Conservation (phyloP, 1,284 basidiomycete species). For the Ganoderma boninense region DNA sequence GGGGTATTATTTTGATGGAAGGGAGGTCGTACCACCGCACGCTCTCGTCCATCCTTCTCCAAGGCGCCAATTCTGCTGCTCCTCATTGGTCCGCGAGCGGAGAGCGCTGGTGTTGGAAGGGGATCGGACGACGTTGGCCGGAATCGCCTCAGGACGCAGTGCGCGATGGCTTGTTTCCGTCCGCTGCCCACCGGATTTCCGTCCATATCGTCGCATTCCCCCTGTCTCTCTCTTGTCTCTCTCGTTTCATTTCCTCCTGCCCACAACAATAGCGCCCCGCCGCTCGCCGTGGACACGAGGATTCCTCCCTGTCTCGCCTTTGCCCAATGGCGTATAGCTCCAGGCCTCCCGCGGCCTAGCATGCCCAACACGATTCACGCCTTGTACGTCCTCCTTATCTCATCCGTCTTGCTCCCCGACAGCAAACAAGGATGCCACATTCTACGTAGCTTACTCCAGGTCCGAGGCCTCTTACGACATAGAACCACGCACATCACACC, state of each 20-base stretch:
- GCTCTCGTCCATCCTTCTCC: not conserved
- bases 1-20: slow-evolving; percentile 33
- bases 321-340: slow-evolving; percentile 6
- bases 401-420: not conserved
- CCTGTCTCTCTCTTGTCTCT: not conserved
- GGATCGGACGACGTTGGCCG: not conserved
- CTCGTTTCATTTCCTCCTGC: not conserved
- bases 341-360: not conserved
- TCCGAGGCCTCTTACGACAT: slow-evolving; percentile 4
- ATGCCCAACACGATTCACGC: not conserved
- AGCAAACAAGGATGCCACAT: not conserved
- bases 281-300: not conserved
- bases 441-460: not conserved
- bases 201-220: slow-evolving; percentile 4
- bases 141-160: not conserved
- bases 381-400: slow-evolving; percentile 7
- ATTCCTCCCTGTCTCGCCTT: not conserved
- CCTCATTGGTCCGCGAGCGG: not conserved
- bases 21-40: not conserved
- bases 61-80: not conserved
- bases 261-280: not conserved
- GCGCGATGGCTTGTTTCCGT: slow-evolving; percentile 1
- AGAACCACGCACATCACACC: slow-evolving; percentile 2
- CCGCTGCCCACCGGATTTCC: slow-evolving; percentile 1
- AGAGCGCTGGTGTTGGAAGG: not conserved